Evolutionary conservation across 1,284 basidiomycete species (phyloP).

Genomic region (Ganoderma multipileum): DNA sequence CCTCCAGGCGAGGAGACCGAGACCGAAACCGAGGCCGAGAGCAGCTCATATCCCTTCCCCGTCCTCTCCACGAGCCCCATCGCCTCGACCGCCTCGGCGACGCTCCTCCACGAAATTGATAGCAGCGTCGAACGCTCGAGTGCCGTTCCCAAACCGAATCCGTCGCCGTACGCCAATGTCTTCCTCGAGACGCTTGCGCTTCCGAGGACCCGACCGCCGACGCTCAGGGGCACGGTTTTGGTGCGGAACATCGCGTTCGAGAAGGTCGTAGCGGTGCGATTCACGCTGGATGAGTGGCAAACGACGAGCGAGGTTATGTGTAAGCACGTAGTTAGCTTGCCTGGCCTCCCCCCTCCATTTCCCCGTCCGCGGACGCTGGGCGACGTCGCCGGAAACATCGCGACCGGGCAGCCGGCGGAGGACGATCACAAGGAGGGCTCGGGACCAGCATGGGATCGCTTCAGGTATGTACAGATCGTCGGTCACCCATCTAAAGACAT

Average conservation of each 20-base stretch:
- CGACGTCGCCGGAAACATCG: conserved; percentile 41
- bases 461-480: conserved; percentile 39
- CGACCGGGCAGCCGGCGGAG: conserved; percentile 29
- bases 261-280: conserved; percentile 88
- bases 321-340: conserved; percentile 63
- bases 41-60: conserved; percentile 36
- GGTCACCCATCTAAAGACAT: conserved; percentile 15
- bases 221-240: conserved; percentile 57
- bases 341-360: conserved; percentile 50
- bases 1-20: conserved; percentile 79
- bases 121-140: conserved; percentile 43
- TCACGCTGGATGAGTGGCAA: conserved; percentile 94
- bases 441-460: conserved; percentile 42
- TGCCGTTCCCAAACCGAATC: conserved; percentile 47
- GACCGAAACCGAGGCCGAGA: conserved; percentile 73
- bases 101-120: conserved; percentile 52
- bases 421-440: conserved; percentile 32
- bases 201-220: conserved; percentile 49
- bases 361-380: conserved; percentile 41
- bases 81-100: conserved; percentile 27
- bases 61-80: conserved; percentile 32
- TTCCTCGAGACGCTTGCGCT: conserved; percentile 59
- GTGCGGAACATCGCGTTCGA: conserved; percentile 89
- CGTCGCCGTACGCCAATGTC: conserved; percentile 48
- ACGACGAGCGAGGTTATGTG: conserved; percentile 90